These are phyloP conservation scores for Spencermartinsiella europaea DNA, from an alignment of 805 yeast species.

Conservation along the genomic window DNA sequence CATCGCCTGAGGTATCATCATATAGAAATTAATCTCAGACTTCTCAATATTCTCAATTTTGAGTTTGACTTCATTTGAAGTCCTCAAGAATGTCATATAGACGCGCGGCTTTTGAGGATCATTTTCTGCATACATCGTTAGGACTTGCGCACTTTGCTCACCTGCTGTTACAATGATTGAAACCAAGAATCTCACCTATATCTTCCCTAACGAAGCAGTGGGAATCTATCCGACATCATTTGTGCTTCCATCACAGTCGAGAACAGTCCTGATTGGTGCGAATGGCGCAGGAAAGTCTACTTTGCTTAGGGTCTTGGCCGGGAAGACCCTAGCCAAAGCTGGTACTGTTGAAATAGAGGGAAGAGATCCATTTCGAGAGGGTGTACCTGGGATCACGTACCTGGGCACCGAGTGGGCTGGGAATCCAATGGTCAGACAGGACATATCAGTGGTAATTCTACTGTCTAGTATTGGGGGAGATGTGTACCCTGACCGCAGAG, in stretches of 20 bases:
- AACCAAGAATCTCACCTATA: constrained; percentile 61
- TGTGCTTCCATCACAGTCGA: constrained; percentile 60
- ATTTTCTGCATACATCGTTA: no score
- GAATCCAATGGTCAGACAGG: constrained; percentile 83
- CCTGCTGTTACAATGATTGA: no score
- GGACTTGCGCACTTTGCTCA: no score
- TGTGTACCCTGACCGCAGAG: constrained; percentile 68
- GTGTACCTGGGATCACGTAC: constrained; percentile 51
- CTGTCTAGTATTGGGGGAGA: constrained; percentile 82
- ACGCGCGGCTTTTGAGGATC: no score
- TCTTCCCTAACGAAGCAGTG: constrained; percentile 55
- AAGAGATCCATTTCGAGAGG: constrained; percentile 77
- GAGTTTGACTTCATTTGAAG: no score
- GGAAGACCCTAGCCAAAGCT: constrained; percentile 75
- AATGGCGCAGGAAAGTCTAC: constrained; percentile 98
- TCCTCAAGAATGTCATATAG: no score
- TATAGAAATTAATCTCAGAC: no score
- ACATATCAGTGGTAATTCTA: constrained; percentile 77
- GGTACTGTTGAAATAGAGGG: constrained; percentile 76
- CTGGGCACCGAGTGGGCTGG: constrained; percentile 98
- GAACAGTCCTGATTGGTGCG: constrained; percentile 82
- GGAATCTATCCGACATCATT: constrained; percentile 66
- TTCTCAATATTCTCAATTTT: no score
- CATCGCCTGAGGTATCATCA: no score
- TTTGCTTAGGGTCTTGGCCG: constrained; percentile 75